phyloP scores from a whole-genome alignment of 257 asterid species.

The Plantago elongata region DNA sequence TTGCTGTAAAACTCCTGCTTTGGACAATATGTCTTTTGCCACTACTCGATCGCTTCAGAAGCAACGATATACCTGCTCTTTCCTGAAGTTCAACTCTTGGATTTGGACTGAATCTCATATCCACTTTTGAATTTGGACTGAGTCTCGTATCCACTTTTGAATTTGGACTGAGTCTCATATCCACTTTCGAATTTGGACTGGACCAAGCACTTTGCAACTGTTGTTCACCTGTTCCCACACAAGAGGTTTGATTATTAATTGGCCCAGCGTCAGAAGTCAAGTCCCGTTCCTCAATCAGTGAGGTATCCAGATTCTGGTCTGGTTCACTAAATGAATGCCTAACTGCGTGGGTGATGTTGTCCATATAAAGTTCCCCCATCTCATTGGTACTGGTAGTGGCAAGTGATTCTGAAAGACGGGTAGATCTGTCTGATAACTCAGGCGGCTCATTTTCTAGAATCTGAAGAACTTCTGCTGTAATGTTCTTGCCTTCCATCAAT shows the following conservation, averaged over 20 bases:
- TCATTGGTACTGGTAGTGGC: conserved; percentile 29
- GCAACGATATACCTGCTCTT: conserved; percentile 72
- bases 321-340: conserved; percentile 25
- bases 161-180: conserved; percentile 15
- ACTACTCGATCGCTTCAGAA: conserved; percentile 57
- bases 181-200: conserved; percentile 10
- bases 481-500: conserved; percentile 23
- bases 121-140: conserved; percentile 12
- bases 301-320: conserved; percentile 28
- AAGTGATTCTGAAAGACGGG: conserved; percentile 31
- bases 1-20: conserved; percentile 72
- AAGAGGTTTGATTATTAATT: conserved; percentile 26
- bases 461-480: conserved; percentile 27
- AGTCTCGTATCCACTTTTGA: not conserved
- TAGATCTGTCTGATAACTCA: conserved; percentile 31
- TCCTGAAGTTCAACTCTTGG: conserved; percentile 46
- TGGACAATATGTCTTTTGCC: conserved; percentile 56
- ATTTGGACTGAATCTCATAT: conserved; percentile 21
- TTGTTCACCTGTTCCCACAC: conserved; percentile 25
- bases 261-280: conserved; percentile 20
- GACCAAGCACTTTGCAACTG: conserved; percentile 19
- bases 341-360: conserved; percentile 22
- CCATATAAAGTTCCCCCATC: conserved; percentile 25
- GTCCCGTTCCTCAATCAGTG: conserved; percentile 29
- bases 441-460: conserved; percentile 27